Percentiles rank a stretch among this genome's conserved stretches.
These are phyloP conservation scores for Fusarium graminum DNA, from an alignment of 2,329 filamentous ascomycete species.

Conservation along the genomic window DNA sequence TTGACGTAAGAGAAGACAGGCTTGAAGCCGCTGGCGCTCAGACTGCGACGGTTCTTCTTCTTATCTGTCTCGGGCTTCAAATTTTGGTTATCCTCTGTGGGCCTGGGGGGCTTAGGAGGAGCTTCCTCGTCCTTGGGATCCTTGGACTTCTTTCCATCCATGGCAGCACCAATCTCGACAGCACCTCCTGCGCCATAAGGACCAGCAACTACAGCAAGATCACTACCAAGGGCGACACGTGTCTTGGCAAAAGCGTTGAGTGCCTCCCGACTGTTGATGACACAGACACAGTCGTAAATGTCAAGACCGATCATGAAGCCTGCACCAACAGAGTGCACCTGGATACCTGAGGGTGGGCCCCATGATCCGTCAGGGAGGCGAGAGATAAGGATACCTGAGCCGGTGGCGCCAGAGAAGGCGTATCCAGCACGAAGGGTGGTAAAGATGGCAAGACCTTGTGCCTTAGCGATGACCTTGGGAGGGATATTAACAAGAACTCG, in stretches of 20 bases:
- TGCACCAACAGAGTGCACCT: conserved; percentile 82
- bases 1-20: conserved; percentile 81
- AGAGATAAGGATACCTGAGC: conserved; percentile 74
- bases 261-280: conserved; percentile 84
- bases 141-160: conserved; percentile 54
- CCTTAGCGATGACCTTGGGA: conserved; percentile 71
- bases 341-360: conserved; percentile 86
- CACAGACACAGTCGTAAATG: conserved; percentile 89
- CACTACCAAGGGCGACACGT: conserved; percentile 81
- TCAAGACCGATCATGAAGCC: conserved; percentile 86
- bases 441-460: conserved; percentile 78
- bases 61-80: conserved; percentile 47
- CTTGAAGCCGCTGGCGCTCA: conserved; percentile 50
- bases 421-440: conserved; percentile 77
- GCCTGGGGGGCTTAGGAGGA: conserved; percentile 24
- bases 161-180: conserved; percentile 67
- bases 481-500: conserved; percentile 67
- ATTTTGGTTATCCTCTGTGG: conserved; percentile 36
- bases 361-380: conserved; percentile 75
- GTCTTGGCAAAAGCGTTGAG: conserved; percentile 81
- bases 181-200: conserved; percentile 78
- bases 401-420: conserved; percentile 74
- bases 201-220: conserved; percentile 80
- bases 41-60: conserved; percentile 50
- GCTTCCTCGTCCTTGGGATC: conserved; percentile 57